phyloP scores from a whole-genome alignment of 305 asterid species.

The Lippia alba region DNA sequence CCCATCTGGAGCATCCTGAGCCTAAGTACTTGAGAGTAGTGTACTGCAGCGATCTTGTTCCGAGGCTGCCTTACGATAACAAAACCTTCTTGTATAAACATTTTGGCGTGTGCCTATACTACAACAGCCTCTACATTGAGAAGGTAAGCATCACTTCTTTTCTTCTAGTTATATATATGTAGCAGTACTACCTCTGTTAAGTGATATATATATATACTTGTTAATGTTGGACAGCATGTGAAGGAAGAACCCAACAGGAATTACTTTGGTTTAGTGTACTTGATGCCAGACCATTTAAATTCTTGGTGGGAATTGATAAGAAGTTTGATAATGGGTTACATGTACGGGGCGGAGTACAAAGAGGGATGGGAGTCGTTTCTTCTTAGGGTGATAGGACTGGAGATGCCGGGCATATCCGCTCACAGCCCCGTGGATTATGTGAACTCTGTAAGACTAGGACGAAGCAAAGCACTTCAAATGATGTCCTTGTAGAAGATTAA shows the following conservation, averaged over 20 bases:
- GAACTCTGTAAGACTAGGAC: slow-evolving; percentile 82
- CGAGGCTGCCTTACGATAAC: slow-evolving; percentile 91
- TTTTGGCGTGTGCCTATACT: slow-evolving; percentile 81
- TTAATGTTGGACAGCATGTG: slow-evolving; percentile 52
- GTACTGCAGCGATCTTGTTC: slow-evolving; percentile 89
- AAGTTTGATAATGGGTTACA: slow-evolving; percentile 54
- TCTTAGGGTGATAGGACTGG: slow-evolving; percentile 68
- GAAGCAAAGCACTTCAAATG: slow-evolving; percentile 42
- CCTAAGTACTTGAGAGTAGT: slow-evolving; percentile 79
- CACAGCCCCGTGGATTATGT: slow-evolving; percentile 88
- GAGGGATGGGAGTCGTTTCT: slow-evolving; percentile 78
- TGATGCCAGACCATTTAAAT: slow-evolving; percentile 69
- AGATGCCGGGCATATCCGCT: slow-evolving; percentile 82
- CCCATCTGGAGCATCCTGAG: slow-evolving; percentile 58
- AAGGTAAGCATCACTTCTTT: slow-evolving; percentile 48
- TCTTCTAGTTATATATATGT: too few species aligned
- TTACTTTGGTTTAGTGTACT: slow-evolving; percentile 67
- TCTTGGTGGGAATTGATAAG: slow-evolving; percentile 82
- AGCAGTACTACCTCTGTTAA: too few species aligned
- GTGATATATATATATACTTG: too few species aligned
- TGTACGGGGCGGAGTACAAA: slow-evolving; percentile 62
- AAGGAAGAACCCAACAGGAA: slow-evolving; percentile 86
- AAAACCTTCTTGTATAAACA: slow-evolving; percentile 88
- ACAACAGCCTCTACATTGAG: slow-evolving; percentile 76
- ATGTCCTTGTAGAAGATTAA: slow-evolving; percentile 36